Percentiles rank a stretch among this genome's conserved stretches.
Evolutionary conservation across 176 grass and related monocot genomes (phyloP).

Genomic region (Canna indica): DNA sequence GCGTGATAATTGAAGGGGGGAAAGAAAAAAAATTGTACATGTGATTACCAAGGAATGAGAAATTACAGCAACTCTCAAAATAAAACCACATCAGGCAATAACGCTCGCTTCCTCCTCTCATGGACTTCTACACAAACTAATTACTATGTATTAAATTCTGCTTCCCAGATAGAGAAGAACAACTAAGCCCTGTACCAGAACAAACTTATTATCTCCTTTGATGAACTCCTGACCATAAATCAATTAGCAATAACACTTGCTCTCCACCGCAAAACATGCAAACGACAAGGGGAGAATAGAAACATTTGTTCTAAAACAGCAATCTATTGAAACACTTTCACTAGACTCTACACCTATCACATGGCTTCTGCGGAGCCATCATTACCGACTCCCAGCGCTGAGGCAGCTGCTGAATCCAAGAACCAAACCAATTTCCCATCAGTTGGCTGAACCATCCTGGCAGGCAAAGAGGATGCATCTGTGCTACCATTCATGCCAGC

Average conservation of each 20-base stretch:
- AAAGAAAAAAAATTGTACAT: too few species aligned
- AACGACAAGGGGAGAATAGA: not conserved
- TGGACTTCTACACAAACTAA: not conserved
- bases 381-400: conserved; percentile 19
- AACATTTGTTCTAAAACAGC: not conserved
- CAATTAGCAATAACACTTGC: not conserved
- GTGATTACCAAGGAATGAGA: not conserved
- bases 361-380: not conserved
- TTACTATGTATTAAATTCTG: not conserved
- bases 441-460: conserved; percentile 45
- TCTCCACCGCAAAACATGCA: not conserved
- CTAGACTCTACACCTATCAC: not conserved
- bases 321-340: not conserved
- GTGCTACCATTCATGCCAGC: conserved; percentile 13
- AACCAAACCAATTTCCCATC: conserved; percentile 84
- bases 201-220: not conserved
- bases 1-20: too few species aligned
- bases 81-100: not conserved
- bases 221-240: not conserved
- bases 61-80: not conserved
- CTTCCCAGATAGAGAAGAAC: too few species aligned
- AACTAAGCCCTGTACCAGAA: not conserved
- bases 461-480: conserved; percentile 29
- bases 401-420: conserved; percentile 55
- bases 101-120: not conserved